Percentiles rank a stretch among this genome's conserved stretches.
These are phyloP conservation scores for Prototheca wickerhamii DNA, from an alignment of 163 green algal species.

Conservation along the genomic window DNA sequence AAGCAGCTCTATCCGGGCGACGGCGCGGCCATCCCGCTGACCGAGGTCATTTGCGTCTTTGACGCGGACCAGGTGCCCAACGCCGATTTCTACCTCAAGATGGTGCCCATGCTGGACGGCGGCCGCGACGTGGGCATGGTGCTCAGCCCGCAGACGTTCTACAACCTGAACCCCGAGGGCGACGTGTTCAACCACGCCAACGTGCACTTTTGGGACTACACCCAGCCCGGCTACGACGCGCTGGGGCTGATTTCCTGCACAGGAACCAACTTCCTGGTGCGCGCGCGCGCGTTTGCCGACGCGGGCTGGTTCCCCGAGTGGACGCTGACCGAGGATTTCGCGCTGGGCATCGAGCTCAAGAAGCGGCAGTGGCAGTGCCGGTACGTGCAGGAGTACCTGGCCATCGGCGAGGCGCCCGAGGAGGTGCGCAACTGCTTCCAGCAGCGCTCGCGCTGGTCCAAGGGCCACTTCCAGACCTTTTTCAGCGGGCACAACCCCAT, in stretches of 20 bases:
- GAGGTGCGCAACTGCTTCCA: constrained; percentile 58
- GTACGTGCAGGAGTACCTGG: constrained; percentile 57
- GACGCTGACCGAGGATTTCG: constrained; percentile 60
- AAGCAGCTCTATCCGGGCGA: constrained; percentile 41
- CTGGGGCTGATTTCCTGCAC: constrained; percentile 63
- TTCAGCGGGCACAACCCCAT: constrained; percentile 28
- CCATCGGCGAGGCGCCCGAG: constrained; percentile 50
- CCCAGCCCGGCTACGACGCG: constrained; percentile 51
- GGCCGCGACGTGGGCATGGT: constrained; percentile 58
- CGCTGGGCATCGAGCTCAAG: constrained; percentile 57
- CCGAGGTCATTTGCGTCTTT: constrained; percentile 62
- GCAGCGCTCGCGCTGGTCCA: constrained; percentile 54
- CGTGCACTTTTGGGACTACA: constrained; percentile 63
- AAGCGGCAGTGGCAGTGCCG: constrained; percentile 43
- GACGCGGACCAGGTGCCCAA: constrained; percentile 70
- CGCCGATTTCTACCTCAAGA: constrained; percentile 71
- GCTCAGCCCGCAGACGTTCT: constrained; percentile 50
- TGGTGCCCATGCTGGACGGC: constrained; percentile 43
- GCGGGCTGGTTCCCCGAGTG: constrained; percentile 46
- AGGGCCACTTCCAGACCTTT: constrained; percentile 54
- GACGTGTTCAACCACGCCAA: constrained; percentile 69
- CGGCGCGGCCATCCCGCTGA: constrained; percentile 33
- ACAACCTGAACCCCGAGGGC: constrained; percentile 46
- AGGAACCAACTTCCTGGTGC: constrained; percentile 55
- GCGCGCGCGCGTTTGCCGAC: constrained; percentile 35